Percentiles rank a stretch among this genome's conserved stretches.
Evolutionary conservation across 108 stramenopile species (phyloP).

Genomic region (Fragilaria crotonensis): DNA sequence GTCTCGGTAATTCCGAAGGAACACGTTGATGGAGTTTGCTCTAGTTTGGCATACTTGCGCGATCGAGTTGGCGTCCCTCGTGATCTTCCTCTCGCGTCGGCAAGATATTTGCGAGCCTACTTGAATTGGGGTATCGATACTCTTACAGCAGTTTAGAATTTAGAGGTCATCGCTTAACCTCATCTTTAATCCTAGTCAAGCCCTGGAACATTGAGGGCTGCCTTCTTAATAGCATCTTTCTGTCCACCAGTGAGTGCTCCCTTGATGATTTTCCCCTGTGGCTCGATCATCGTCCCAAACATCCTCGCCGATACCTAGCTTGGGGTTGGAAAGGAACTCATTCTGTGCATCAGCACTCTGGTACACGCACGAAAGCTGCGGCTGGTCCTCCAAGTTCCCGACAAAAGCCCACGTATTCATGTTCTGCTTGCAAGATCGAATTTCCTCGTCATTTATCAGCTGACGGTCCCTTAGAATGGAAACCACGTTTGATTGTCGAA

Average conservation of each 20-base stretch:
- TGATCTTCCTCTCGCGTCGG: slow-evolving; percentile 70
- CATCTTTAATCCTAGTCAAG: background rate
- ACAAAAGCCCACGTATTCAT: slow-evolving; percentile 98
- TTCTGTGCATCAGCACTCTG: slow-evolving; percentile 94
- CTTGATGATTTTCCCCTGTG: slow-evolving; percentile 60
- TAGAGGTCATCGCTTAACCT: background rate
- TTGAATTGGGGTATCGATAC: slow-evolving; percentile 70
- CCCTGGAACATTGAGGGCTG: background rate
- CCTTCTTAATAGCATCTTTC: slow-evolving; percentile 20
- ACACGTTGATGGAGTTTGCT: slow-evolving; percentile 44
- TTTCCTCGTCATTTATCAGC: slow-evolving; percentile 82
- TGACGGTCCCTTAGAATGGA: slow-evolving; percentile 68
- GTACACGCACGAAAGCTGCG: slow-evolving; percentile 92
- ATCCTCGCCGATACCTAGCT: slow-evolving; percentile 88
- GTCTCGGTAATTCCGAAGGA: slow-evolving; percentile 20
- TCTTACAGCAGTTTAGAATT: slow-evolving; percentile 4
- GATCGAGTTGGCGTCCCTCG: slow-evolving; percentile 78
- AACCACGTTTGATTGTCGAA: slow-evolving; percentile 82
- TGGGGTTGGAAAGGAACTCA: slow-evolving; percentile 91
- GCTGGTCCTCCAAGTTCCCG: slow-evolving; percentile 84
- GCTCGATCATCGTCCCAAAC: slow-evolving; percentile 81
- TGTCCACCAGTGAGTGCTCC: slow-evolving; percentile 66
- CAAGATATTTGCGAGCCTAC: slow-evolving; percentile 70
- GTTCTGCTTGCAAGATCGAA: slow-evolving; percentile 78
- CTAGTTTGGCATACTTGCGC: slow-evolving; percentile 59